These are phyloP conservation scores for Colletotrichum lupini DNA, from an alignment of 2,329 filamentous ascomycete species.

Conservation along the genomic window DNA sequence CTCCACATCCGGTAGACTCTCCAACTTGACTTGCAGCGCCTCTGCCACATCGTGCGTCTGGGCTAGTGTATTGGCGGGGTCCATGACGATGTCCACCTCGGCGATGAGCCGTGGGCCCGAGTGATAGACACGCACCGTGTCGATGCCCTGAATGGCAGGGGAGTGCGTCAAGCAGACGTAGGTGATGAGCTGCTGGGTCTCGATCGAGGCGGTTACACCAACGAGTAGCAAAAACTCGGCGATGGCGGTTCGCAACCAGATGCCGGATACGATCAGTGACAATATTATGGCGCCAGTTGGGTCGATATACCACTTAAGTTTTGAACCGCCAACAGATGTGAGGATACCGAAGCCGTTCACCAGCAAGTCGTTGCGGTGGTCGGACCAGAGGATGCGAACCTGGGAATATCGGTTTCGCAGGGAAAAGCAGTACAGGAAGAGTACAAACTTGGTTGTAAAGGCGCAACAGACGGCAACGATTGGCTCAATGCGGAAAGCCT, in stretches of 20 bases:
- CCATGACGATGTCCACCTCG: conserved; percentile 97
- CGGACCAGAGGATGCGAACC: conserved; percentile 93
- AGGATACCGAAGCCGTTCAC: conserved; percentile 95
- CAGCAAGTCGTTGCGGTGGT: conserved; percentile 94
- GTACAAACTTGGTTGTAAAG: conserved; percentile 83
- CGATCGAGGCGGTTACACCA: conserved; percentile 85
- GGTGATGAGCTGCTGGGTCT: conserved; percentile 92
- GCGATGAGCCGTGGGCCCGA: conserved; percentile 89
- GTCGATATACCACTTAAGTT: conserved; percentile 94
- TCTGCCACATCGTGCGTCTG: conserved; percentile 94
- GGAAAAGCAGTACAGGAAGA: conserved; percentile 94
- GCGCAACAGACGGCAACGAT: conserved; percentile 87
- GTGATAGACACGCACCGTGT: conserved; percentile 95
- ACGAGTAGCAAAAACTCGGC: conserved; percentile 91
- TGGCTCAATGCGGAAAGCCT: conserved; percentile 81
- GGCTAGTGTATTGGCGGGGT: conserved; percentile 75
- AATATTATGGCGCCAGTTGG: conserved; percentile 90
- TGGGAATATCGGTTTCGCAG: conserved; percentile 91
- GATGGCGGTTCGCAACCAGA: conserved; percentile 90
- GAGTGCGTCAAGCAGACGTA: conserved; percentile 98
- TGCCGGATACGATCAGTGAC: conserved; percentile 77
- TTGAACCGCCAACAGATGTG: conserved; percentile 87
- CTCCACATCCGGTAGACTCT: conserved; percentile 91
- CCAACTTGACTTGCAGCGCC: conserved; percentile 91
- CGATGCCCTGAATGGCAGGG: conserved; percentile 81